These are phyloP conservation scores for Zoysia pacifica DNA, from an alignment of 176 grass and related monocot species.

Conservation along the genomic window DNA sequence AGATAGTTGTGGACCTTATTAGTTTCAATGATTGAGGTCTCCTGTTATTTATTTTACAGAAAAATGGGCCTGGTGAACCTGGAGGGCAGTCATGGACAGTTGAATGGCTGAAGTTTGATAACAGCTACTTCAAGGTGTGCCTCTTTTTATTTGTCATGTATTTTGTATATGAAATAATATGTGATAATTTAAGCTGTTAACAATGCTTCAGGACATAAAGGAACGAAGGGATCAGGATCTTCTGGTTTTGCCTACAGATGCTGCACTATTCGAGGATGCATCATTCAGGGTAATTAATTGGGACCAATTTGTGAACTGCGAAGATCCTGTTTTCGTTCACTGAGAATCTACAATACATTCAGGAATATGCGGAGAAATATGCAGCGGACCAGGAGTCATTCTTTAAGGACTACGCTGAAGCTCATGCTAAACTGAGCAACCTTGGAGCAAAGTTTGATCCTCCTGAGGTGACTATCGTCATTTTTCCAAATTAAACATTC, in stretches of 20 bases:
- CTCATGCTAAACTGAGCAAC: slow-evolving; percentile 96
- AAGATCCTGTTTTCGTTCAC: slow-evolving; percentile 14
- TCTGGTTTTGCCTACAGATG: slow-evolving; percentile 87
- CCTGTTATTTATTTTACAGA: slow-evolving; percentile 50
- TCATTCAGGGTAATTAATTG: slow-evolving; percentile 65
- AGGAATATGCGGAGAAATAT: slow-evolving; percentile 87
- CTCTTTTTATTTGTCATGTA: slow-evolving; percentile 12
- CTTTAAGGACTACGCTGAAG: slow-evolving; percentile 91
- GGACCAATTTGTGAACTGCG: neutral
- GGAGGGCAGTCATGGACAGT: slow-evolving; percentile 96
- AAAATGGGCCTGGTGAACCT: slow-evolving; percentile 92
- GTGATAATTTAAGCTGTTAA: slow-evolving; percentile 24
- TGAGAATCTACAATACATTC: slow-evolving; percentile 27
- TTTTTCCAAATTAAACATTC: slow-evolving; percentile 11
- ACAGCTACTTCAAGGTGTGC: slow-evolving; percentile 84
- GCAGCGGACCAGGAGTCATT: slow-evolving; percentile 76
- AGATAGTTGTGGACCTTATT: neutral
- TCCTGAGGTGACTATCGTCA: slow-evolving; percentile 58
- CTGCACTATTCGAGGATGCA: slow-evolving; percentile 84
- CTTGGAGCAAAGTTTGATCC: slow-evolving; percentile 89
- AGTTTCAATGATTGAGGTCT: neutral
- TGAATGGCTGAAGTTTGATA: slow-evolving; percentile 97
- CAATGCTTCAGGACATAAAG: slow-evolving; percentile 81
- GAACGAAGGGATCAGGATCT: slow-evolving; percentile 79
- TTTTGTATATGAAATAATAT: slow-evolving; percentile 18